Percentiles rank a stretch among this genome's conserved stretches.
phyloP scores from a whole-genome alignment of 208 protist genomes.

The Vickermania spadyakhi region DNA sequence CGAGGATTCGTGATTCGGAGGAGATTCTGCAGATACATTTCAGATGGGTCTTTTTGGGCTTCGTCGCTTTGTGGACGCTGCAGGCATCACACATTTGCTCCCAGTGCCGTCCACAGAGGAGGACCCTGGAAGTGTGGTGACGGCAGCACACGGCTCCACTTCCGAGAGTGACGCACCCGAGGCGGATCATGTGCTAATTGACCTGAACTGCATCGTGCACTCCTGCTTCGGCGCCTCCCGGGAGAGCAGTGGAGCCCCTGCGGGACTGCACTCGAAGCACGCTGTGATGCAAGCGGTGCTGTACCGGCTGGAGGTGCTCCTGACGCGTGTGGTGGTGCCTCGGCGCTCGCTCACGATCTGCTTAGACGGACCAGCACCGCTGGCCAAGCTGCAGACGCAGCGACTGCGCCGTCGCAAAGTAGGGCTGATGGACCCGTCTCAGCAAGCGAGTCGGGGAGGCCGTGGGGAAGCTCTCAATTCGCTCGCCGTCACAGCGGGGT shows the following conservation, averaged over 20 bases:
- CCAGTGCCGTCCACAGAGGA: slow-evolving; percentile 36
- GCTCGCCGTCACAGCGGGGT: slow-evolving; percentile 70
- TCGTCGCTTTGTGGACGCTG: slow-evolving; percentile 74
- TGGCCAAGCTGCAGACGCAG: slow-evolving; percentile 79
- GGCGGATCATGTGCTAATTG: slow-evolving; percentile 70
- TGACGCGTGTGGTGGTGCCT: slow-evolving; percentile 55
- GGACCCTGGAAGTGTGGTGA: slow-evolving; percentile 6
- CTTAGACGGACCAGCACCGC: slow-evolving; percentile 72
- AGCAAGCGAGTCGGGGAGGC: slow-evolving; percentile 12
- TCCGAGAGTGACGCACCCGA: slow-evolving; percentile 6
- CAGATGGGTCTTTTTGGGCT: slow-evolving; percentile 82
- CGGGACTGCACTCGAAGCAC: slow-evolving; percentile 14
- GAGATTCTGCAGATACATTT: too few species aligned
- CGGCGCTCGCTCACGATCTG: slow-evolving; percentile 59
- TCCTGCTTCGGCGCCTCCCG: slow-evolving; percentile 38
- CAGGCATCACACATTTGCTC: slow-evolving; percentile 58
- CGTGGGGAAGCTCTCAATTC: slow-evolving; percentile 33
- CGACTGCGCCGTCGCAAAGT: slow-evolving; percentile 65
- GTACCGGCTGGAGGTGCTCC: slow-evolving; percentile 48
- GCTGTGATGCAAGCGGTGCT: slow-evolving; percentile 73
- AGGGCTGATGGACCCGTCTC: slow-evolving; percentile 29
- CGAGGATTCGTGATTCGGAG: too few species aligned
- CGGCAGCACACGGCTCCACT: not conserved
- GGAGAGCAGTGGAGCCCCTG: slow-evolving; percentile 8
- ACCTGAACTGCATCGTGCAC: slow-evolving; percentile 86